Percentiles rank a stretch among this genome's conserved stretches.
Evolutionary conservation across 2,329 filamentous ascomycete genomes (phyloP).

Genomic region (Fusarium sp.): DNA sequence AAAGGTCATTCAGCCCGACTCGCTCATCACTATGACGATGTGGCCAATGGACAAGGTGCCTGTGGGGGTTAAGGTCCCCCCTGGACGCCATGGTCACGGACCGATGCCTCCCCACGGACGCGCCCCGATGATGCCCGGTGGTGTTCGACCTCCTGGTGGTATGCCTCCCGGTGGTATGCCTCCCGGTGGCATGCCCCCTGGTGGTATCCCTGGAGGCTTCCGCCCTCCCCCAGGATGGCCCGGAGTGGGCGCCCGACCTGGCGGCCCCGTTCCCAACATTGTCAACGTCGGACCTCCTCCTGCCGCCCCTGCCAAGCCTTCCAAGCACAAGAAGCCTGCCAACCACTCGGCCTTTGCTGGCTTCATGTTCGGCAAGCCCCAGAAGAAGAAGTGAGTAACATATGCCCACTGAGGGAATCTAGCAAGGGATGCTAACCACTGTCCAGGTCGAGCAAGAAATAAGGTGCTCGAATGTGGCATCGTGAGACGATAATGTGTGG

Average conservation of each 20-base stretch:
- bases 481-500: constrained; percentile 35
- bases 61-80: constrained; percentile 35
- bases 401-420: background rate
- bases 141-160: constrained; percentile 22
- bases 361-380: constrained; percentile 44
- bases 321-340: constrained; percentile 39
- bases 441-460: constrained; percentile 39
- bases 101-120: constrained; percentile 14
- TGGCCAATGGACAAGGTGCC: constrained; percentile 64
- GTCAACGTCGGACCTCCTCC: constrained; percentile 33
- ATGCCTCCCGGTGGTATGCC: constrained; percentile 3
- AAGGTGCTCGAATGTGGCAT: constrained; percentile 12
- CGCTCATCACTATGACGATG: constrained; percentile 65
- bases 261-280: constrained; percentile 29
- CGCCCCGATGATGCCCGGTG: constrained; percentile 18
- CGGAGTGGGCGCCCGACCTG: constrained; percentile 1
- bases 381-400: constrained; percentile 47
- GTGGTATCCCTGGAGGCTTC: constrained; percentile 31
- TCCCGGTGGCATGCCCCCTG: constrained; percentile 7
- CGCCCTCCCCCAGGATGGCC: constrained; percentile 36
- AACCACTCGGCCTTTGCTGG: constrained; percentile 31
- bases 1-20: constrained; percentile 80
- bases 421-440: constrained; percentile 9
- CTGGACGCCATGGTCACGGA: constrained; percentile 17
- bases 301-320: constrained; percentile 17